These are phyloP conservation scores for Entamoeba dispar DNA, from an alignment of 208 protist species.

Conservation along the genomic window DNA sequence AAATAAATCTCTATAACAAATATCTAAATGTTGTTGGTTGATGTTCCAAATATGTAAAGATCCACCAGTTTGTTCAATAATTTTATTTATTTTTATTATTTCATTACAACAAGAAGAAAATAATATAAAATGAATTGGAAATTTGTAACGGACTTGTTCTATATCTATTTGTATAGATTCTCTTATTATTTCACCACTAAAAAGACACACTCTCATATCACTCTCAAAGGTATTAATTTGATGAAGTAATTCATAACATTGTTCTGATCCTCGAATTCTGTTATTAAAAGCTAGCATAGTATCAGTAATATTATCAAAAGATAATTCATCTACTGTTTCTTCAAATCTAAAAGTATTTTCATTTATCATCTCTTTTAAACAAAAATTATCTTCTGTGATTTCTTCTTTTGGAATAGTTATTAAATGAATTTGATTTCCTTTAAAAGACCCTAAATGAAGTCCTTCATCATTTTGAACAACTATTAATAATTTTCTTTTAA, in stretches of 20 bases:
- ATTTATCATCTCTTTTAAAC: neutral
- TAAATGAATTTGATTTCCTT: neutral
- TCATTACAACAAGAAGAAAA: neutral
- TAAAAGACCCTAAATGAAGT: neutral
- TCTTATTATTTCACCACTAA: no score
- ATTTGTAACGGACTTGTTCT: neutral
- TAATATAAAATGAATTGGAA: neutral
- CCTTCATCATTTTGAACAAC: neutral
- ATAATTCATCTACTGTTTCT: neutral
- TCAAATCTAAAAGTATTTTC: neutral
- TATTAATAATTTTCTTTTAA: neutral
- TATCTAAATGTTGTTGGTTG: neutral
- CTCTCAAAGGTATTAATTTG: neutral
- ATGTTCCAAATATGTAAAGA: neutral
- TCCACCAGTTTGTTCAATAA: neutral
- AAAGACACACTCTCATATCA: no score
- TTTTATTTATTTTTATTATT: neutral
- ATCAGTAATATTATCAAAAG: neutral
- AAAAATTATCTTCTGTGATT: neutral
- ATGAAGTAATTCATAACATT: neutral
- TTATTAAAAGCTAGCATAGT: no score
- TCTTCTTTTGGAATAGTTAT: neutral
- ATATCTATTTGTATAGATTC: no score
- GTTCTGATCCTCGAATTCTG: no score
- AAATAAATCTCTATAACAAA: neutral